These are phyloP conservation scores for Porodaedalea pini DNA, from an alignment of 1,284 basidiomycete species.

Conservation along the genomic window DNA sequence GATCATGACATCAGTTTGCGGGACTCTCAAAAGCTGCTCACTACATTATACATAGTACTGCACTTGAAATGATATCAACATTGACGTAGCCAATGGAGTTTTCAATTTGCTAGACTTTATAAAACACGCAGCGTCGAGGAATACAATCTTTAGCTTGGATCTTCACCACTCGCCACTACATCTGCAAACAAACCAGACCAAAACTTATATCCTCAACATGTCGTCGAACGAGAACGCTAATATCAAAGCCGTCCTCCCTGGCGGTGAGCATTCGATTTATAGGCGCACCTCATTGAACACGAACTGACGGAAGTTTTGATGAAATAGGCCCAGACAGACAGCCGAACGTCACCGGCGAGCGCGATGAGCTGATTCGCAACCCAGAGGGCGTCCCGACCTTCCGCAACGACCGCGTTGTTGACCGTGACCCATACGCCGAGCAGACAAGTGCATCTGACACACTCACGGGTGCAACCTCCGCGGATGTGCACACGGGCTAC, in stretches of 20 bases:
- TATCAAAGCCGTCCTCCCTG: not conserved
- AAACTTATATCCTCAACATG: not conserved
- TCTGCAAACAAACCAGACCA: too few species aligned
- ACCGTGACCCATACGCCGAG: slow-evolving; percentile 22
- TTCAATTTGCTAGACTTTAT: too few species aligned
- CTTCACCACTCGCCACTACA: too few species aligned
- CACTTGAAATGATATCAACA: too few species aligned
- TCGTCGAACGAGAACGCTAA: not conserved
- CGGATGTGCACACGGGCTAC: slow-evolving; percentile 31
- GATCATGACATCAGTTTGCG: too few species aligned
- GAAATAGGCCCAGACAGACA: slow-evolving; percentile 2
- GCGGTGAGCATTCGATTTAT: not conserved
- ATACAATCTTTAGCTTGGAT: too few species aligned
- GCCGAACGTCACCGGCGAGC: slow-evolving; percentile 11
- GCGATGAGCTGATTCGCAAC: slow-evolving; percentile 9
- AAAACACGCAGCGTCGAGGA: too few species aligned
- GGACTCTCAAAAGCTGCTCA: too few species aligned
- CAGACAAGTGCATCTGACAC: slow-evolving; percentile 23
- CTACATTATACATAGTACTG: too few species aligned
- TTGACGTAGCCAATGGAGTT: too few species aligned
- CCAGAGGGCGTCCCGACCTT: slow-evolving; percentile 15
- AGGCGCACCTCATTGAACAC: not conserved
- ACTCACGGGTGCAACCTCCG: slow-evolving; percentile 31
- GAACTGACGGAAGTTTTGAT: not conserved
- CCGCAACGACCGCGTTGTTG: slow-evolving; percentile 19